phyloP scores from a whole-genome alignment of 495 filamentous ascomycete species.

The Xanthoparmelia taractica region DNA sequence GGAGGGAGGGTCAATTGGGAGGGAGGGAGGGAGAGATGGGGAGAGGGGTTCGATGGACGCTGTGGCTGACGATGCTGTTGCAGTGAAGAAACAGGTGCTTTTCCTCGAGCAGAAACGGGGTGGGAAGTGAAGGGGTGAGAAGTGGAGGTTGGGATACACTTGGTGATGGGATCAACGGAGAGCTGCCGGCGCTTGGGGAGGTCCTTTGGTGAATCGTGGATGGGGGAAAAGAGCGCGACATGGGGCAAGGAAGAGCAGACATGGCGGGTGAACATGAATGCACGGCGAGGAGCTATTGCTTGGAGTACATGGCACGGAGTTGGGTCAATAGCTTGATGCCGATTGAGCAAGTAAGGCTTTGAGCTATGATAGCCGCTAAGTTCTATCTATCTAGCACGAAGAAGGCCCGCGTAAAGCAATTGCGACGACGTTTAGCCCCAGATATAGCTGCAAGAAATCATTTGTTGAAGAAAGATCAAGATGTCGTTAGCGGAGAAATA shows the following conservation, averaged over 20 bases:
- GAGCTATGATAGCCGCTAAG: neutral
- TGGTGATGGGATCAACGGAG: neutral
- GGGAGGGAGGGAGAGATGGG: neutral
- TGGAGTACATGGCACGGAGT: neutral
- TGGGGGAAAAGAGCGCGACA: no score
- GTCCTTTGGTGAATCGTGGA: neutral
- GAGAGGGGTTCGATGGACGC: neutral
- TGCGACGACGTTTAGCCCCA: neutral
- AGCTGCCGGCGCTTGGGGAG: neutral
- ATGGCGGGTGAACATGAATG: no score
- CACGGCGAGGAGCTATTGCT: no score
- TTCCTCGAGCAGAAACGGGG: slow-evolving; percentile 84
- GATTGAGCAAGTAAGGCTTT: neutral
- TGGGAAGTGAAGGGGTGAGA: slow-evolving; percentile 28
- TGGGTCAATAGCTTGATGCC: neutral
- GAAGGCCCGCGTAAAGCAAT: neutral
- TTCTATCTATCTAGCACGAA: neutral
- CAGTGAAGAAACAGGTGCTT: slow-evolving; percentile 80
- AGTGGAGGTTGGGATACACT: neutral
- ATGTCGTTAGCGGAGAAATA: neutral
- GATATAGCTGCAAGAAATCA: neutral
- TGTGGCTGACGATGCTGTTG: neutral
- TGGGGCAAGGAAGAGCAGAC: neutral
- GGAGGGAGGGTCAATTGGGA: no score
- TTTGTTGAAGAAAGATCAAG: neutral